These are phyloP conservation scores for Oryza meyeriana DNA, from an alignment of 176 grass and related monocot species.

Conservation along the genomic window DNA sequence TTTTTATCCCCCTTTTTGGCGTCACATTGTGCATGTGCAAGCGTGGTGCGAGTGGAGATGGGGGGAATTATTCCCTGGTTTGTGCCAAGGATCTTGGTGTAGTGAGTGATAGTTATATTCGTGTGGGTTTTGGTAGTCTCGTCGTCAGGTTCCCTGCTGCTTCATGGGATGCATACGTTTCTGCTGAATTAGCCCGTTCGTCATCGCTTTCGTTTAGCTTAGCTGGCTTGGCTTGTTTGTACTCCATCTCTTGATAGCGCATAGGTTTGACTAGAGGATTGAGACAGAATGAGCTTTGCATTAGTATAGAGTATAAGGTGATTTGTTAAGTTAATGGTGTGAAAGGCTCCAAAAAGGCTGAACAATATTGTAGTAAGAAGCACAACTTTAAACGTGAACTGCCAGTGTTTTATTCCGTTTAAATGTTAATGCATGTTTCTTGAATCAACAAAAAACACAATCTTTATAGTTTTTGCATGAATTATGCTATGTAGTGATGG, in stretches of 20 bases:
- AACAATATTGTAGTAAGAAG: not conserved
- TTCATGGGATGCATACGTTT: conserved; percentile 30
- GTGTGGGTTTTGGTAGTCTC: conserved; percentile 4
- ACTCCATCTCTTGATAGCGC: not conserved
- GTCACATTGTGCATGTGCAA: conserved; percentile 17
- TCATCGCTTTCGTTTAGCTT: conserved; percentile 38
- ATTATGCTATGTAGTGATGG: not conserved
- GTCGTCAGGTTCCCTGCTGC: conserved; percentile 13
- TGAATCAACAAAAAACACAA: not conserved
- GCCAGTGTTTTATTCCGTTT: not conserved
- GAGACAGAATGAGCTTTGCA: conserved; percentile 8
- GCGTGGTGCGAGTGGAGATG: conserved; percentile 24
- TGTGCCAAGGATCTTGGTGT: conserved; percentile 37
- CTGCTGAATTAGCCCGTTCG: conserved; percentile 12
- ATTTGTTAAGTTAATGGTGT: not conserved
- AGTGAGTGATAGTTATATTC: not conserved
- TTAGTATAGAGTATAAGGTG: not conserved
- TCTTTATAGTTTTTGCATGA: not conserved
- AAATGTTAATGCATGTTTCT: not conserved
- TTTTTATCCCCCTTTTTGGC: conserved; percentile 28
- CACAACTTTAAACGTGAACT: not conserved
- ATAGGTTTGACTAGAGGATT: conserved; percentile 20
- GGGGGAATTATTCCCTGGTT: conserved; percentile 28
- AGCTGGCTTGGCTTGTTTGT: conserved; percentile 23
- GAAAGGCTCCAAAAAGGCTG: conserved; percentile 1